Evolutionary conservation across 768 basidiomycete species (phyloP), one percentile per base, ranked within the genome.

Genomic region (Leucosporidium scottii): DNA sequence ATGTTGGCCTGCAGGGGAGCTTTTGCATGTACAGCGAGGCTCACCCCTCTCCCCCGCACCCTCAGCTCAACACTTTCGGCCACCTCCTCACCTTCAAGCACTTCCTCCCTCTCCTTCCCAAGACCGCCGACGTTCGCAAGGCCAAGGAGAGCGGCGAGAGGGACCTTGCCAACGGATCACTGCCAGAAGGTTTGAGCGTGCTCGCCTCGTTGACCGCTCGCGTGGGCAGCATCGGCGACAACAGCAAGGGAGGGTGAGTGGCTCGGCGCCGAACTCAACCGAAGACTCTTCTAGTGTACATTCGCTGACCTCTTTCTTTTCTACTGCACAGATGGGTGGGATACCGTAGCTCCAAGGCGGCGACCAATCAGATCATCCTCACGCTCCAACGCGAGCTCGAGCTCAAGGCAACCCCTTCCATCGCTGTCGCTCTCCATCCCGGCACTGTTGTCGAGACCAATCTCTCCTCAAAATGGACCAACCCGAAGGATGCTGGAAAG

Each of bases 41-140:
- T 36, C 25, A 65, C 4, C 27, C 18, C 5, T 28, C 23, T 18
- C 27, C 20, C 25, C 17, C 27, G 15, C 25, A 23, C 61, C n/a
- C 12, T 2, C 55, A 74, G 66, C 77, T 81, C 71, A 81, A 81
- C 73, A 79, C 80, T 8, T 77, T 81, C 36, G 79, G 79, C 13
- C 81, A 80, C 60, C 75, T 80, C 34, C 74, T 81, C 55, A 75
- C 79, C 1, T 81, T 79, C 75, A 81, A 80, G 65, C 79, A 81
- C 67, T 80, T 81, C 54, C 73, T 76, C 15, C 78, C 79, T 7
- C 77, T 81, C 39, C 70, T 81, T 4, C 80, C 81, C 0, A 75
- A 74, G 15, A 64, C 67, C 28, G 74, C 73, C 51, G 71, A 76
- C 55, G 67, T 76, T 17, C 34, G 57, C 66, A 50, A 74, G 71